phyloP scores from a whole-genome alignment of 208 protist genomes.

The Leptomonas pyrrhocoris region DNA sequence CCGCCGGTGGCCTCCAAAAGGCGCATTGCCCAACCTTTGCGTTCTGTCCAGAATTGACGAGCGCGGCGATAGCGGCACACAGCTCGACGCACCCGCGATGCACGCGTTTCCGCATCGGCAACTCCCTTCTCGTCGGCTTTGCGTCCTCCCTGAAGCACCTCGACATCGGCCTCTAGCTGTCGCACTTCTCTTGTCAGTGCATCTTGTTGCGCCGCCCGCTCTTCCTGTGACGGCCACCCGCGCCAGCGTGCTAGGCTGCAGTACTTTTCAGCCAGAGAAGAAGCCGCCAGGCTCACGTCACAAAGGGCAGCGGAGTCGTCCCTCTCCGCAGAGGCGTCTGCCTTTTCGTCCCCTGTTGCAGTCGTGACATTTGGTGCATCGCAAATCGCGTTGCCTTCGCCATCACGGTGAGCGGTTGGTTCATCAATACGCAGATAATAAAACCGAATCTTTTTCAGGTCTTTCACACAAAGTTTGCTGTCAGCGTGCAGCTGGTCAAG shows the following conservation, averaged over 20 bases:
- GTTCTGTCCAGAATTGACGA: conserved; percentile 65
- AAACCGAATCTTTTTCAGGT: conserved; percentile 82
- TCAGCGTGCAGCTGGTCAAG: conserved; percentile 62
- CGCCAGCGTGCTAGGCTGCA: conserved; percentile 23
- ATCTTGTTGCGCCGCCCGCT: conserved; percentile 16
- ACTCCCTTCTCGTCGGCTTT: neutral
- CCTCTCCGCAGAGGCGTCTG: neutral
- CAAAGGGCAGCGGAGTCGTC: neutral
- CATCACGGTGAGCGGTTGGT: neutral
- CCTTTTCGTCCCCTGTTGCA: neutral
- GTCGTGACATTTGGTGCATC: neutral
- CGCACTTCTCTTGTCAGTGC: conserved; percentile 13
- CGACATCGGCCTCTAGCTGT: conserved; percentile 5
- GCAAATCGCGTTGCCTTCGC: neutral
- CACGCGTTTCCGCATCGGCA: neutral
- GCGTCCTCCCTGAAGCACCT: neutral
- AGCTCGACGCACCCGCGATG: conserved; percentile 12
- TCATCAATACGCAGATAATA: conserved; percentile 53
- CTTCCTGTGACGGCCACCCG: conserved; percentile 17
- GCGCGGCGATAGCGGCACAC: conserved; percentile 54
- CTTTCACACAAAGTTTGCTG: conserved; percentile 67
- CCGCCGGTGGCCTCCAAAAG: conserved; percentile 69
- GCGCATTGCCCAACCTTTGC: conserved; percentile 66
- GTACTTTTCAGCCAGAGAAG: conserved; percentile 9
- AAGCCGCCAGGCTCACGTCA: conserved; percentile 4